Evolutionary conservation across 805 yeast genomes (phyloP).

Genomic region (Sugiyamaella mastotermitis): DNA sequence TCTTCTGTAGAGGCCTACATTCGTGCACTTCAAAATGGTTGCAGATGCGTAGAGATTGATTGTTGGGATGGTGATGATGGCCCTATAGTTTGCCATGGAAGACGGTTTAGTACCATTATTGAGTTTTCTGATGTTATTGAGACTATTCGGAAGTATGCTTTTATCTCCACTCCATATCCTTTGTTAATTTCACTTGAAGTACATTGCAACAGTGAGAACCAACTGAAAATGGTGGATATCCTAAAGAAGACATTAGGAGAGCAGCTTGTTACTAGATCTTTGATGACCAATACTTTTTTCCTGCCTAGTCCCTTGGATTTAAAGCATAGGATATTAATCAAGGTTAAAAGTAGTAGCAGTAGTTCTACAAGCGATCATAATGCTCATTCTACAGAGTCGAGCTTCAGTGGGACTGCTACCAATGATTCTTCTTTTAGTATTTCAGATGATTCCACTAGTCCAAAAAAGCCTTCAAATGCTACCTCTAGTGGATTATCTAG

Average conservation of each 20-base stretch:
- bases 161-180: slow-evolving; percentile 82
- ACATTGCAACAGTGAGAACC: slow-evolving; percentile 67
- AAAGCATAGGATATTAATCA: slow-evolving; percentile 65
- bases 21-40: slow-evolving; percentile 81
- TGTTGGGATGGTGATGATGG: slow-evolving; percentile 83
- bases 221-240: slow-evolving; percentile 47
- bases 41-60: slow-evolving; percentile 92
- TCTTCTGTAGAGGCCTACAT: slow-evolving; percentile 89
- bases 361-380: slow-evolving; percentile 1
- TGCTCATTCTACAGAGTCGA: slow-evolving; percentile 23
- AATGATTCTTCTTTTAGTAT: slow-evolving; percentile 7
- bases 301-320: slow-evolving; percentile 73
- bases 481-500: neutral
- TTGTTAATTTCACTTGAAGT: slow-evolving; percentile 80
- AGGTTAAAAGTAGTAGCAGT: slow-evolving; percentile 57
- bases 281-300: slow-evolving; percentile 25
- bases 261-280: slow-evolving; percentile 40
- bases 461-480: neutral
- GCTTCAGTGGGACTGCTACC: slow-evolving; percentile 22
- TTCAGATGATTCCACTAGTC: slow-evolving; percentile 5
- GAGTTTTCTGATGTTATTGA: slow-evolving; percentile 62
- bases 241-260: slow-evolving; percentile 57
- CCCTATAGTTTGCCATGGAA: slow-evolving; percentile 89
- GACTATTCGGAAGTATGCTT: slow-evolving; percentile 77
- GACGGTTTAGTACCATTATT: slow-evolving; percentile 72